A percentile compares a stretch with the other conserved stretches of the same genome.
Evolutionary conservation across 1,284 basidiomycete species (phyloP).

Genomic region (Apiotrichum gracile): DNA sequence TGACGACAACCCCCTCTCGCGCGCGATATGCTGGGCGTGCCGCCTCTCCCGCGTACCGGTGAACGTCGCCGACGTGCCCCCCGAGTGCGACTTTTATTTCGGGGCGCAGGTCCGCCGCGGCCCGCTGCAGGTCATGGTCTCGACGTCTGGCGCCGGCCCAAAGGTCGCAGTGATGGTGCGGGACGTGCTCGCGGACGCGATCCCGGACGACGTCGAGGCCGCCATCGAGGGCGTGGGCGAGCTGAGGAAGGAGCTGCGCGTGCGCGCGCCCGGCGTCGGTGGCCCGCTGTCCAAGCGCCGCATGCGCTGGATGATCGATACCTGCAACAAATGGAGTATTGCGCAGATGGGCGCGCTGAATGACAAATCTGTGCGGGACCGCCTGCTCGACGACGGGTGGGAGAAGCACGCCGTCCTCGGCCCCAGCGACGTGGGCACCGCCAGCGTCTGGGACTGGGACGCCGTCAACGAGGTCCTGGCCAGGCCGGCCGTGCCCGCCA

Average conservation of each 20-base stretch:
- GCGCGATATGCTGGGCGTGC: constrained; percentile 64
- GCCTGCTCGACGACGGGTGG: constrained; percentile 45
- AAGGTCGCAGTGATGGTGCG: constrained; percentile 81
- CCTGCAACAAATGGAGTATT: constrained; percentile 69
- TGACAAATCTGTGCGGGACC: constrained; percentile 33
- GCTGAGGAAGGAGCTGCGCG: constrained; percentile 49
- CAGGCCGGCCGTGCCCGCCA: neutral
- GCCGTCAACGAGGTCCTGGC: neutral
- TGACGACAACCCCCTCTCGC: constrained; percentile 71
- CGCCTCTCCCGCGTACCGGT: constrained; percentile 70
- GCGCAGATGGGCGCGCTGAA: constrained; percentile 41
- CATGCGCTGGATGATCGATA: constrained; percentile 92
- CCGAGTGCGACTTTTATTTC: constrained; percentile 96
- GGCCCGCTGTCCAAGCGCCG: constrained; percentile 50
- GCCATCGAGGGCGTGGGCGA: constrained; percentile 72
- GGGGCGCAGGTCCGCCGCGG: constrained; percentile 87
- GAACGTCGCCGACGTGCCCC: constrained; percentile 94
- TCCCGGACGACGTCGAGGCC: constrained; percentile 68
- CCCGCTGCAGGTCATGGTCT: constrained; percentile 91
- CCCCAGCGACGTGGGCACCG: constrained; percentile 27
- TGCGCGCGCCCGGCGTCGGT: constrained; percentile 54
- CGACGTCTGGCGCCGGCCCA: constrained; percentile 86
- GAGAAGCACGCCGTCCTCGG: constrained; percentile 38
- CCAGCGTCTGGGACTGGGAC: neutral
- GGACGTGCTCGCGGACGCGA: constrained; percentile 61